Conservation (phyloP, 1,284 basidiomycete species). For the Neonothopanus nambi region DNA sequence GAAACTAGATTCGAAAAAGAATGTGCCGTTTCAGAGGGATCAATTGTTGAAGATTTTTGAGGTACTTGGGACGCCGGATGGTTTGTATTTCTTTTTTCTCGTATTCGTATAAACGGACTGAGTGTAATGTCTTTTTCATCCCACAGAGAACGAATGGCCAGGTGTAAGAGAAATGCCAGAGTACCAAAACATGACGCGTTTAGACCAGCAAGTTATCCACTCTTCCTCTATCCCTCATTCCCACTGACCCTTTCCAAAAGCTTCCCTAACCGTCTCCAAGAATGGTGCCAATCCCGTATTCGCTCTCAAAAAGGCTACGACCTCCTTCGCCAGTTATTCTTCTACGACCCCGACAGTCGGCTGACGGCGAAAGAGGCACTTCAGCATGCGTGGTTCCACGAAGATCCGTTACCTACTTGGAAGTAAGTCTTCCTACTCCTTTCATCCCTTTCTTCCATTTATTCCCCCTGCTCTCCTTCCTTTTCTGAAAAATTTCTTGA, state of each 20-base stretch:
- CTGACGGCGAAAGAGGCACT: conserved; percentile 84
- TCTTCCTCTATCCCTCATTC: conserved; percentile 15
- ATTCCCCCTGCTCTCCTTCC: conserved; percentile 3
- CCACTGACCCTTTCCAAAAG: conserved; percentile 34
- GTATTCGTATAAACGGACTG: background rate
- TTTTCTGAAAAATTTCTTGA: no score
- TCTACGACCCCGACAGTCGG: conserved; percentile 88
- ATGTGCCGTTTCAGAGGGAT: conserved; percentile 92
- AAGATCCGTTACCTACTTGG: conserved; percentile 72
- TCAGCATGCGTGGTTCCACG: conserved; percentile 79
- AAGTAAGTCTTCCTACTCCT: conserved; percentile 49
- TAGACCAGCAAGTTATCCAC: conserved; percentile 63
- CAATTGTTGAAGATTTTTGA: conserved; percentile 96
- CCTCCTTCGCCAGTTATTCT: conserved; percentile 81
- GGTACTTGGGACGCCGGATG: conserved; percentile 86
- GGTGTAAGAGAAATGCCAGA: conserved; percentile 87
- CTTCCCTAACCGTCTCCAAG: conserved; percentile 64
- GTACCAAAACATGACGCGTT: conserved; percentile 78
- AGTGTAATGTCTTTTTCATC: conserved; percentile 4
- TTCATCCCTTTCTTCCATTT: background rate
- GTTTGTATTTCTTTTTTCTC: conserved; percentile 39
- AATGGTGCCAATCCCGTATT: conserved; percentile 79
- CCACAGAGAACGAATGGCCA: conserved; percentile 82
- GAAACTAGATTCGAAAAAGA: conserved; percentile 91
- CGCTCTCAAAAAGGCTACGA: conserved; percentile 72